These are phyloP conservation scores for Durusdinium trenchii DNA, from an alignment of 73 alveolate genomes.

Conservation along the genomic window DNA sequence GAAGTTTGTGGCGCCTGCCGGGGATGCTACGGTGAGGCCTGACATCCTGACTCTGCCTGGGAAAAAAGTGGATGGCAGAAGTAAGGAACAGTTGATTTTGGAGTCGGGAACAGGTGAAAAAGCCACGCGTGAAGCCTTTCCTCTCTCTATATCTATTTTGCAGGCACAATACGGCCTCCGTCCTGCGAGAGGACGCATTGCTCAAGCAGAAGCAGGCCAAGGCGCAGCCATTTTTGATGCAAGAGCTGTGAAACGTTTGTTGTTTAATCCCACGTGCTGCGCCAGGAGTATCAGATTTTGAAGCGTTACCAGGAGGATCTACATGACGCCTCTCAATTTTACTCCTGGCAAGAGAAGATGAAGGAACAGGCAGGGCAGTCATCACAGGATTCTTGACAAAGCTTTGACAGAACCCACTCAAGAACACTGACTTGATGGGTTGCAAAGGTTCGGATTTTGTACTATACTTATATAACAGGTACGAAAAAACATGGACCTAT, in stretches of 20 bases:
- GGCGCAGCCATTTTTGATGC: background rate
- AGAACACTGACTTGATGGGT: too few species aligned
- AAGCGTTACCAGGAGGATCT: conserved; percentile 85
- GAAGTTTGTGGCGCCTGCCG: conserved; percentile 68
- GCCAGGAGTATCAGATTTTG: conserved; percentile 84
- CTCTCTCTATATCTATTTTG: background rate
- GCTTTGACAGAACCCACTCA: too few species aligned
- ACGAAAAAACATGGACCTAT: too few species aligned
- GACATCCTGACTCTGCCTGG: background rate
- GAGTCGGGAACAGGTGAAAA: background rate
- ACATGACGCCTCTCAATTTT: conserved; percentile 84
- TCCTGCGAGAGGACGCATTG: conserved; percentile 94
- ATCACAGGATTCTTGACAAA: too few species aligned
- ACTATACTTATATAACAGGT: too few species aligned
- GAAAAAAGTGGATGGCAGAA: background rate
- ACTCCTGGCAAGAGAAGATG: conserved; percentile 83
- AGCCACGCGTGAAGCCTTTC: background rate
- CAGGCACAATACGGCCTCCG: conserved; percentile 87
- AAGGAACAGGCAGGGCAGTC: conserved; percentile 84
- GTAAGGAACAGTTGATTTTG: background rate
- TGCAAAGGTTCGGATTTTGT: too few species aligned
- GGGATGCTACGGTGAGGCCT: conserved; percentile 74
- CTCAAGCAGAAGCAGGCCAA: conserved; percentile 88
- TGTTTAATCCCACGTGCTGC: too few species aligned
- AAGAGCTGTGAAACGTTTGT: background rate